Evolutionary conservation across 768 basidiomycete species (phyloP).

Genomic region (Psilocybe tampanensis): DNA sequence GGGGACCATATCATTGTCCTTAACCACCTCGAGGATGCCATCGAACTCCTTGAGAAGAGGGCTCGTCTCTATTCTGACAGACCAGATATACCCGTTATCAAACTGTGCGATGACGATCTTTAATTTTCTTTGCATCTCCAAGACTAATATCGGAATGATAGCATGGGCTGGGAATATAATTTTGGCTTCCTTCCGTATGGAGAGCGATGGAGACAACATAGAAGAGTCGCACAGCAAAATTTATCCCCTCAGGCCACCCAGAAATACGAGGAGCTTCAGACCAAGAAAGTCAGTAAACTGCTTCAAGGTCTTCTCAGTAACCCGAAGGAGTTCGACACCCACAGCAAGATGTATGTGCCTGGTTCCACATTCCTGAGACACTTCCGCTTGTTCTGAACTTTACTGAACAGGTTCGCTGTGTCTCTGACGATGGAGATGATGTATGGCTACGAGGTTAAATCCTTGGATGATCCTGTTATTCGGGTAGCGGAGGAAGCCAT

Average conservation of each 20-base stretch:
- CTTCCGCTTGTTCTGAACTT: not conserved
- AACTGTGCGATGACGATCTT: too few relatives aligned
- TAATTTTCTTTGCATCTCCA: too few relatives aligned
- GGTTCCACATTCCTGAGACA: not conserved
- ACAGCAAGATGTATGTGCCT: slow-evolving; percentile 14
- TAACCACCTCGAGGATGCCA: slow-evolving; percentile 22
- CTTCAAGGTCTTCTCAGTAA: slow-evolving; percentile 25
- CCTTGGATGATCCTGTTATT: slow-evolving; percentile 17
- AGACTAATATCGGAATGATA: not conserved
- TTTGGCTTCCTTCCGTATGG: slow-evolving; percentile 36
- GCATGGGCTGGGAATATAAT: slow-evolving; percentile 38
- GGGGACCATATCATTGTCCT: slow-evolving; percentile 26
- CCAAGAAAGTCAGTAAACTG: slow-evolving; percentile 29
- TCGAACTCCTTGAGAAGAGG: slow-evolving; percentile 39
- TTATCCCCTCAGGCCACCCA: slow-evolving; percentile 29
- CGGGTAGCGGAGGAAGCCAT: slow-evolving; percentile 32
- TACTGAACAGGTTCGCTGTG: slow-evolving; percentile 3
- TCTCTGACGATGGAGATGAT: slow-evolving; percentile 18
- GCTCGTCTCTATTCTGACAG: slow-evolving; percentile 47
- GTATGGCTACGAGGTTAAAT: slow-evolving; percentile 22
- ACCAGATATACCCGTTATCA: slow-evolving; percentile 27
- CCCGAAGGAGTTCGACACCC: slow-evolving; percentile 15
- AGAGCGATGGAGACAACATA: slow-evolving; percentile 36
- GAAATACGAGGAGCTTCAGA: slow-evolving; percentile 31
- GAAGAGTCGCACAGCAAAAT: slow-evolving; percentile 37